Evolutionary conservation across 805 yeast genomes (phyloP), one percentile per base, ranked within the genome.

Genomic region (Zygoascus ofunaensis): DNA sequence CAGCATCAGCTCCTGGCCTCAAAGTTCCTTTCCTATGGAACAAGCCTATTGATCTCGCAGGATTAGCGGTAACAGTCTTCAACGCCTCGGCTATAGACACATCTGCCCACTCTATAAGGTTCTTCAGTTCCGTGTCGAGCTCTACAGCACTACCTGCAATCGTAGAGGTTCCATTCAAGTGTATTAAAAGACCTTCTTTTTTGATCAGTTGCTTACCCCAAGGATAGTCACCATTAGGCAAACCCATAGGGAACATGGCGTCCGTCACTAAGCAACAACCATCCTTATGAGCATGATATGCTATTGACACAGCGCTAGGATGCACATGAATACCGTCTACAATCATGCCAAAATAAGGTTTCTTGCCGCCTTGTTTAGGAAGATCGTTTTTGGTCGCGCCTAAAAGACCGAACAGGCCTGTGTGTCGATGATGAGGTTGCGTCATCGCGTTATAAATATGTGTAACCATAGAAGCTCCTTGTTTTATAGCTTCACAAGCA

Each of bases 401-500:
- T 5, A 70, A 58, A 28, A 76, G 61, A 2, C 81, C 82, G 30
- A 74, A 68, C 18, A 75, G 71, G 12, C 81, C 80, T 8, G 73
- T 74, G 42, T 75, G 74, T 52, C 82, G 62, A 54, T 76, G 80
- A 53, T 74, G 80, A 5, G 77, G 77, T 39, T 56, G 64, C 2
- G 78, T 77, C 82, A 76, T 76, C 51, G 82, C 82, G 52, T 76
- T 76, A 59, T 72, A 76, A 42, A 76, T 64, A 54, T 76, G 82
- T 3, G 82, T 76, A 45, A 76, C 64, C 80, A 76, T 75, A n/a
- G 70, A 54, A 14, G 79, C 77, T 20, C 81, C 81, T n/a, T 62
- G 52, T 19, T 61, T 57, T 30, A 76, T 60, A 0, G 80, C 80
- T 42, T 65, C 58, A 19, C 68, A 46, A 12, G 61, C 62, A 4